A percentile compares a stretch with the other conserved stretches of the same genome.
phyloP scores from a whole-genome alignment of 2,329 filamentous ascomycete genomes.

The Fusarium solani-melongenae region DNA sequence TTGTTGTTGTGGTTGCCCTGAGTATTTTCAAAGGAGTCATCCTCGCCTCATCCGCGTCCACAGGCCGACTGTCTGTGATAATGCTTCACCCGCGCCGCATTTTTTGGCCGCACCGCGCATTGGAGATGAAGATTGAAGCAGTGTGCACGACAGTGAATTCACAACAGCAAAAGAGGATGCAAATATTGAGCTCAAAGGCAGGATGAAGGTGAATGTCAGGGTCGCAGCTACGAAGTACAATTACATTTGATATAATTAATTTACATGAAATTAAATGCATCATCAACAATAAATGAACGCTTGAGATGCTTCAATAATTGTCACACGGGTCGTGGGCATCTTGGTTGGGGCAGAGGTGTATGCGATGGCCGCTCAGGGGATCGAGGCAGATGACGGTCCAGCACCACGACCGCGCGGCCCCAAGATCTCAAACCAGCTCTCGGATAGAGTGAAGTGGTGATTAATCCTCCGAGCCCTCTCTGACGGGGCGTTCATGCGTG shows the following conservation, averaged over 20 bases:
- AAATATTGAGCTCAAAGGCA: neutral
- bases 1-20: slow-evolving; percentile 35
- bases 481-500: neutral
- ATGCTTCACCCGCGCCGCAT: neutral
- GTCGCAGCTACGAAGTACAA: neutral
- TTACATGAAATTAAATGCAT: rapidly evolving
- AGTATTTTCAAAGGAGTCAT: neutral
- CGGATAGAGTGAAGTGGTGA: neutral
- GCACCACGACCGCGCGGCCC: neutral
- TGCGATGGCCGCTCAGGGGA: slow-evolving; percentile 14
- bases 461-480: neutral
- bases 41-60: neutral
- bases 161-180: no score
- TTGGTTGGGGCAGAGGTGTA: neutral
- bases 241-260: neutral
- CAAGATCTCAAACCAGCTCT: neutral
- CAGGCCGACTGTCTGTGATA: neutral
- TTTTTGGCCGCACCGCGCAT: neutral
- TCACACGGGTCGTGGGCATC: neutral
- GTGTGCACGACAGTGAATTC: rapidly evolving
- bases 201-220: neutral
- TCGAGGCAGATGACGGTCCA: neutral
- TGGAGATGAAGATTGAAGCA: rapidly evolving
- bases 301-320: neutral
- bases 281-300: rapidly evolving